Evolutionary conservation across 208 protist genomes (phyloP), one percentile per base, ranked within the genome.

Genomic region (Crithidia bombi): DNA sequence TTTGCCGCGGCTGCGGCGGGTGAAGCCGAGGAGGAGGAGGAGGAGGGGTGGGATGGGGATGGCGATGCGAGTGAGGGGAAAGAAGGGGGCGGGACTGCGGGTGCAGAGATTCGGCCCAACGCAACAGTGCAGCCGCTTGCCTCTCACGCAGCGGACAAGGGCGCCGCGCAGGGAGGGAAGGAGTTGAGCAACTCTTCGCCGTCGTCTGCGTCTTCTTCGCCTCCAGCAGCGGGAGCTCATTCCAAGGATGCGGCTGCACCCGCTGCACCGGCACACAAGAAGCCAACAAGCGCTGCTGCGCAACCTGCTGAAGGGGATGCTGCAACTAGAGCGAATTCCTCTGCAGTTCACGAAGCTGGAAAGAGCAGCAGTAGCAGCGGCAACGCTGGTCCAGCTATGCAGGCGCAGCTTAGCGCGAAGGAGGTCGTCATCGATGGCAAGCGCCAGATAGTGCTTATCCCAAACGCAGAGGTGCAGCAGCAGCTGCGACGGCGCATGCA

Each of bases 391-490:
- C 19, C 21, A 5, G 28, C 66, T 12, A 67, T 75, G 25, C 46
- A 68, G n/a, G 71, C 83, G 15, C 66, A 83, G 28, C 74, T 90
- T 33, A 46, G 38, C 25, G 75, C 81, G n/a, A 70, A 66, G 56
- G 77, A 91, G 59, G 65, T 90, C 2, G 38, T 65, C 23, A 73
- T 93, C 26, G 79, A 96, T 50, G 91, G 88, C 15, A 47, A 78
- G 51, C 72, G 51, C 26, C 75, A 81, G 30, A 65, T 93, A 50
- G 85, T 94, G 32, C 46, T 94, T 3, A 68, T 94, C 28, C 91
- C 85, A 6, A 65, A 32, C 23, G 32, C 36, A 0, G 88, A 87
- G 19, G 46, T 87, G 63, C 80, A 92, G 65, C 25, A 57, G 19
- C 62, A 79, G 46, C 65, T 95, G 25, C 78, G 72, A 3, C 59